phyloP scores from a whole-genome alignment of 2,329 filamentous ascomycete genomes.

The Biscogniauxia sp. region DNA sequence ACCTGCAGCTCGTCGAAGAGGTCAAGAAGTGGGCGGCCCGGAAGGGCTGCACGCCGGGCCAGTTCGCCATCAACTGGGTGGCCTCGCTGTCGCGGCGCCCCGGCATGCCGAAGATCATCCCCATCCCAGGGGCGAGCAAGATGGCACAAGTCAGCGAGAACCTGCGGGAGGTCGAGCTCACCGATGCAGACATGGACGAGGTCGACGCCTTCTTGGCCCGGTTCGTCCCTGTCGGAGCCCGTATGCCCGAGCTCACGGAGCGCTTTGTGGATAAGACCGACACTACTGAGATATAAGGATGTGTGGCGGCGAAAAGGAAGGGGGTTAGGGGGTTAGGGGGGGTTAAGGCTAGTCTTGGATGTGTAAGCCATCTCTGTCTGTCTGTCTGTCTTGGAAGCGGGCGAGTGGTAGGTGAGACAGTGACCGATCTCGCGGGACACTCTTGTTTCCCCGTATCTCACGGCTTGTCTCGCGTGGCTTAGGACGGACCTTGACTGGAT shows the following conservation, averaged over 20 bases:
- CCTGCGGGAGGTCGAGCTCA: slow-evolving; percentile 34
- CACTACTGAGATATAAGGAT: slow-evolving; percentile 1
- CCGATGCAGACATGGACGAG: slow-evolving; percentile 34
- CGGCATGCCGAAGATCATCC: slow-evolving; percentile 38
- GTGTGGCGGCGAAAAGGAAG: neutral
- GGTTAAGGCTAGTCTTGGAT: too few species aligned
- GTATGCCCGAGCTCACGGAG: neutral
- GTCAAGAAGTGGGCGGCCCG: slow-evolving; percentile 17
- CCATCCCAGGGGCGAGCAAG: slow-evolving; percentile 50
- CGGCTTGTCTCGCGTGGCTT: neutral
- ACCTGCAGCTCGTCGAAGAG: slow-evolving; percentile 16
- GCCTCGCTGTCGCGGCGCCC: slow-evolving; percentile 28
- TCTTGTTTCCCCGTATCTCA: neutral
- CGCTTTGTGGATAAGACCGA: neutral
- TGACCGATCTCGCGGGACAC: neutral
- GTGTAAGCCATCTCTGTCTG: neutral
- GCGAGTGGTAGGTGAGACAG: neutral
- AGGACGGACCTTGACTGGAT: neutral
- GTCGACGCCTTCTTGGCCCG: slow-evolving; percentile 37
- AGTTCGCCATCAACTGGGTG: slow-evolving; percentile 24
- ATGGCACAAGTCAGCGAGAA: slow-evolving; percentile 46
- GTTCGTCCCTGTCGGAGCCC: slow-evolving; percentile 31
- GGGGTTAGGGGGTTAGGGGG: too few species aligned
- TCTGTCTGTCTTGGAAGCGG: neutral
- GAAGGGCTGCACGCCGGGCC: slow-evolving; percentile 20